A percentile compares a stretch with the other conserved stretches of the same genome.
These are phyloP conservation scores for Acacia concinna DNA, from an alignment of 331 rosid species.

Conservation along the genomic window DNA sequence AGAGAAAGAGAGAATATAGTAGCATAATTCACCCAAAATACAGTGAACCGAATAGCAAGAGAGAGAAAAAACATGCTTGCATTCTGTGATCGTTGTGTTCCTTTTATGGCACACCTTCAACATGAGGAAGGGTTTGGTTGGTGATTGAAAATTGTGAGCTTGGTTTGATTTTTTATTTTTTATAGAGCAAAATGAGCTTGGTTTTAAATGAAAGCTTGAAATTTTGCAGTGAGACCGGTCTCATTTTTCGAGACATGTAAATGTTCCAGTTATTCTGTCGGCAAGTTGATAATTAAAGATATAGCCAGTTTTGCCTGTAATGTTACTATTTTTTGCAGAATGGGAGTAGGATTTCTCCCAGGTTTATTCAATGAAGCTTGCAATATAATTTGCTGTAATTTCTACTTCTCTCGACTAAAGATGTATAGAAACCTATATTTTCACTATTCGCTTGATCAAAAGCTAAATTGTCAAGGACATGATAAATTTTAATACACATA, in stretches of 20 bases:
- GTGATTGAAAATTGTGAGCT: slow-evolving; percentile 16
- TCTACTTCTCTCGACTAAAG: neutral
- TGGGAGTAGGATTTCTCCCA: neutral
- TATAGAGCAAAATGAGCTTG: slow-evolving; percentile 17
- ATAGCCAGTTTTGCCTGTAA: slow-evolving; percentile 11
- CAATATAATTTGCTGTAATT: neutral
- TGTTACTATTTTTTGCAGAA: neutral
- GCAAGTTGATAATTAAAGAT: slow-evolving; percentile 13
- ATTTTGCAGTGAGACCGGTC: slow-evolving; percentile 34
- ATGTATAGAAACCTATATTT: neutral
- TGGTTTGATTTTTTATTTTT: slow-evolving; percentile 15
- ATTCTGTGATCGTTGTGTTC: neutral
- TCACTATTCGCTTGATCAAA: too few species aligned
- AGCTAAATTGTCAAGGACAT: too few species aligned
- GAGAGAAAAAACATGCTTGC: slow-evolving; percentile 9
- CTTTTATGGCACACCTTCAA: slow-evolving; percentile 7
- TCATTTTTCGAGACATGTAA: slow-evolving; percentile 34
- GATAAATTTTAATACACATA: too few species aligned
- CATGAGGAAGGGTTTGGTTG: slow-evolving; percentile 20
- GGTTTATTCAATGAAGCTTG: neutral
- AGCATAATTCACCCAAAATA: too few species aligned
- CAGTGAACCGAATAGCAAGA: too few species aligned
- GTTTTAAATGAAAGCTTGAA: slow-evolving; percentile 35
- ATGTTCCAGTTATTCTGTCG: slow-evolving; percentile 13
- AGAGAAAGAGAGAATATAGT: too few species aligned